Evolutionary conservation across 257 asterid species (phyloP), one percentile per base, ranked within the genome.

Genomic region (Anisodus tanguticus): DNA sequence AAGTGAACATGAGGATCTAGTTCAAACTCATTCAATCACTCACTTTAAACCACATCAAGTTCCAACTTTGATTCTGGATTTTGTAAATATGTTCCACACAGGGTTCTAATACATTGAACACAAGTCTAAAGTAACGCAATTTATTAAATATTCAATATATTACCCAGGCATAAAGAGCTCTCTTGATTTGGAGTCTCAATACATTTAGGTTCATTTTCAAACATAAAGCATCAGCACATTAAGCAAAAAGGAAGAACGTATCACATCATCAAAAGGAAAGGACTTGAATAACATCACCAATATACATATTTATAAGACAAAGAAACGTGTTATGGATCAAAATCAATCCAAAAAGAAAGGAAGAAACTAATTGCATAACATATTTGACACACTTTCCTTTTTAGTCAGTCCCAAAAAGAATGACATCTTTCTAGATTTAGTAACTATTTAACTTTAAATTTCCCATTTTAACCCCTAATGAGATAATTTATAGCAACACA

Each of bases 1-100:
- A 51, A 51, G 22, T 51, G 63, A 76, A 26, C 37, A 26, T 77
- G 63, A 77, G 47, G 47, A 74, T 74, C 47, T 74, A 49, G 62
- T 77, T 77, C 47, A 19, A 53, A 53, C 15, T 77, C 81, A 51
- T 53, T 8, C 13, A 51, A 77, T 26, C 81, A 53, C 81, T 53
- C 81, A 51, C 47, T 51, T 76, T 5, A 51, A 51, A 53, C 63
- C 64, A 7, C 47, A 76, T 76, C 45, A 31, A 22, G 81, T 53
- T 51, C 63, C 22, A 76, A 76, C 64, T 76, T 53, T 13, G 15
- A 51, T 76, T 76, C 5, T 51, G 47, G 80, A 9, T 77, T 53
- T 53, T 77, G 81, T 15, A 77, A 53, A 51, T 22, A 22, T 51
- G 62, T 76, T 13, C 47, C 81, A 26, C 8, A 39, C 8, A 68